Evolutionary conservation across 1,284 basidiomycete species (phyloP), one percentile per base, ranked within the genome.

Genomic region (Cutaneotrichosporon sp.): DNA sequence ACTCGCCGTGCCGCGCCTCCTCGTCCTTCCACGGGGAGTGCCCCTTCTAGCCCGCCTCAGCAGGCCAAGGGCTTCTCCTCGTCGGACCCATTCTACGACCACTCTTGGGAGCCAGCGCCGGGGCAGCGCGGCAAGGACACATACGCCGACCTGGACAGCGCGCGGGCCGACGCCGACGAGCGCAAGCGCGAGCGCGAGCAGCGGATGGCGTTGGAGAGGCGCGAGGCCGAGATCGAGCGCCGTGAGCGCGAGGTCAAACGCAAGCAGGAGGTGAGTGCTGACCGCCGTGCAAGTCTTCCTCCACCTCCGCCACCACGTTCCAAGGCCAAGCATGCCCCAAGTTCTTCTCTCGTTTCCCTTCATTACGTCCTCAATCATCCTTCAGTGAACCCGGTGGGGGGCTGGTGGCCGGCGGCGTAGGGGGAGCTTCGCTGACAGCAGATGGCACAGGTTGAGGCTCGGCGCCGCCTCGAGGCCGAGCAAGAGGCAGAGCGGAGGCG

Each of bases 171-270:
- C 54, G 81, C 81, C 2, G 81, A 81, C 56, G 73, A 78, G 53
- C 78, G 81, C 51, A 77, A 81, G 61, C 75, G 79, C 31, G 76
- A 79, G 27, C 74, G 81, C 54, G 80, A 81, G 63, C 73, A 73
- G 47, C 72, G 76, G 50, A 80, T 83, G 51, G 70, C 76, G 0
- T 68, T 82, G 51, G 79, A 82, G 54, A 78, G 80, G 27, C 75
- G 79, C 31, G 82, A 83, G 59, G 79, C 80, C n/a, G 81, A 83
- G 67, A 70, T 82, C n/a, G 80, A 80, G 55, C 65, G 78, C 6
- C 69, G 76, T 9, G 78, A 80, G 64, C 69, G 79, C 13, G 79
- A 80, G 25, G 54, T 78, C 18, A 72, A 69, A 63, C 68, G 77
- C 47, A 74, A 75, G 65, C 66, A 71, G 58, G 74, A 53, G 51